These are phyloP conservation scores for Phallus indusiatus DNA, from an alignment of 768 basidiomycete genomes.

Conservation along the genomic window DNA sequence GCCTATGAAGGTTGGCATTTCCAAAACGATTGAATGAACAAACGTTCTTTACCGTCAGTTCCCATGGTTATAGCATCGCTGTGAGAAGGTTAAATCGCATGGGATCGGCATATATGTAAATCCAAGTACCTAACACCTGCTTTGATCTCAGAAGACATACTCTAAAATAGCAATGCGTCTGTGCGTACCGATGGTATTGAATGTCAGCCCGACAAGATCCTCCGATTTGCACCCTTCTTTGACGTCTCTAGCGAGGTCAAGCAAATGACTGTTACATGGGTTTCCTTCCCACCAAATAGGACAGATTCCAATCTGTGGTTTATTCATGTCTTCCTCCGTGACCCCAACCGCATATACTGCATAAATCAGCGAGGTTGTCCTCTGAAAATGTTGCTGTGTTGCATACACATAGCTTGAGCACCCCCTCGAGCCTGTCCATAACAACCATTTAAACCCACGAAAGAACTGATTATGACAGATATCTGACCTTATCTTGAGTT, in stretches of 20 bases:
- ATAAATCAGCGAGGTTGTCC: background rate
- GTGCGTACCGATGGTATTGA: constrained; percentile 65
- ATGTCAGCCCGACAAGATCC: constrained; percentile 71
- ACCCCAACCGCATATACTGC: constrained; percentile 74
- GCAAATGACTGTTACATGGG: constrained; percentile 74
- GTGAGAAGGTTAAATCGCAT: background rate
- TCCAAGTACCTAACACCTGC: constrained; percentile 44
- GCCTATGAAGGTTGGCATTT: constrained; percentile 31
- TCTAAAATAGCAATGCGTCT: background rate
- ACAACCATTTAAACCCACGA: background rate
- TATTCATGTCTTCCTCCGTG: constrained; percentile 71
- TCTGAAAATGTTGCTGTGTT: background rate
- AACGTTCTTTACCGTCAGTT: constrained; percentile 51
- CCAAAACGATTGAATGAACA: background rate
- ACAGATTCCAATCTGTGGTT: constrained; percentile 81
- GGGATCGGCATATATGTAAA: background rate
- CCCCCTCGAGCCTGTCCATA: constrained; percentile 46
- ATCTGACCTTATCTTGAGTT: constrained; percentile 67
- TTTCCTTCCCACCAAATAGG: constrained; percentile 94
- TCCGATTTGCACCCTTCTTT: constrained; percentile 79
- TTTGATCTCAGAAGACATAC: background rate
- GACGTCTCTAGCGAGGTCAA: constrained; percentile 68
- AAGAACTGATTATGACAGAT: background rate
- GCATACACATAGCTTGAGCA: constrained; percentile 80
- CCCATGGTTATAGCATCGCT: constrained; percentile 89